Conservation (phyloP, 192 early-diverging fungal species). For the Dispira parvispora region DNA sequence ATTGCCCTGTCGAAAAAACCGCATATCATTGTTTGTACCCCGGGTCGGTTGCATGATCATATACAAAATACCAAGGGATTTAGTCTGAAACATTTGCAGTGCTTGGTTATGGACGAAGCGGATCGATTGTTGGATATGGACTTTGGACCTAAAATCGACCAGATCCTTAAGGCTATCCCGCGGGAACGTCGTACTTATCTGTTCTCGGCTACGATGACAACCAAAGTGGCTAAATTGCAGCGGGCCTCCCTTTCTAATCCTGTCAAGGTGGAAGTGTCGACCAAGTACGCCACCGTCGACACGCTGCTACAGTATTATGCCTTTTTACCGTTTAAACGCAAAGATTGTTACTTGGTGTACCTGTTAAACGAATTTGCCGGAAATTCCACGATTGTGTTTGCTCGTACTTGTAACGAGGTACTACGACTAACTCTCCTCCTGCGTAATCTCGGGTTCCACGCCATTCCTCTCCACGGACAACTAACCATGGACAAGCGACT, state of each 20-base stretch:
- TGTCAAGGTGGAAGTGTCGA: conserved; percentile 88
- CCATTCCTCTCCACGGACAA: conserved; percentile 87
- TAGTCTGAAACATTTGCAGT: conserved; percentile 75
- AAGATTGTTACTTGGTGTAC: conserved; percentile 88
- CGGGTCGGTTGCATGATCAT: conserved; percentile 88
- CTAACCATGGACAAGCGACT: conserved; percentile 83
- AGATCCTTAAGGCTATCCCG: conserved; percentile 81
- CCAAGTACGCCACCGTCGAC: conserved; percentile 88
- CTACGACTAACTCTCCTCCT: conserved; percentile 76
- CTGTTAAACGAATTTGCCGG: conserved; percentile 88
- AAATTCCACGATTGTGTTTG: conserved; percentile 82
- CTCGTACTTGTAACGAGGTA: conserved; percentile 71
- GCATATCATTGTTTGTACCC: conserved; percentile 89
- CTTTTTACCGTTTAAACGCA: conserved; percentile 92
- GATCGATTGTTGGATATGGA: conserved; percentile 87
- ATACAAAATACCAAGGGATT: conserved; percentile 98
- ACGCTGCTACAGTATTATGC: conserved; percentile 90
- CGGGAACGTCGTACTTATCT: conserved; percentile 82
- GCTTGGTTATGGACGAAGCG: conserved; percentile 88
- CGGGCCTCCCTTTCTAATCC: conserved; percentile 77
- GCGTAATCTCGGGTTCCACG: conserved; percentile 84
- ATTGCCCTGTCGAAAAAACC: conserved; percentile 91
- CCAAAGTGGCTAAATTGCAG: conserved; percentile 93
- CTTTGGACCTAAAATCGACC: conserved; percentile 94
- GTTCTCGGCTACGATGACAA: conserved; percentile 98